Evolutionary conservation across 176 grass and related monocot species (phyloP).

Genomic region (Poa pratensis): DNA sequence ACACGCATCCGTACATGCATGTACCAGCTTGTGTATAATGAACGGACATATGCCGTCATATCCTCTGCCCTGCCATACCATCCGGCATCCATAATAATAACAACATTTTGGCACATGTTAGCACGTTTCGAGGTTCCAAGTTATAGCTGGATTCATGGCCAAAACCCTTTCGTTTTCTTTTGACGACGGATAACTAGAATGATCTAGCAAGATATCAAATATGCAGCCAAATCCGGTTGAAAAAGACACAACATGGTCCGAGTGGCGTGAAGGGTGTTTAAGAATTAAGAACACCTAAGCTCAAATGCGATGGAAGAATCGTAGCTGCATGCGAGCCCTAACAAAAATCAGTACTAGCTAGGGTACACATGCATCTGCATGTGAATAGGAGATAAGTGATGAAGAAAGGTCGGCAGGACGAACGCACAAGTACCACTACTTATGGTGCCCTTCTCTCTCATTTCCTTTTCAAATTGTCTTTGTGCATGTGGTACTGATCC

Average conservation of each 20-base stretch:
- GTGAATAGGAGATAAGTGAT: not conserved
- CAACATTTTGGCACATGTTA: conserved; percentile 30
- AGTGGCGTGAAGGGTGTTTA: not conserved
- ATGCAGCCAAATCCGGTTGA: conserved; percentile 3
- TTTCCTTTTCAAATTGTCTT: conserved; percentile 17
- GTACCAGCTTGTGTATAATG: not conserved
- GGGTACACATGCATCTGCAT: not conserved
- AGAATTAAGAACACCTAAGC: not conserved
- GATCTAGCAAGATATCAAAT: not conserved
- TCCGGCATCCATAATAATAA: not conserved
- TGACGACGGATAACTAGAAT: not conserved
- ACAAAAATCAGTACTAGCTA: not conserved
- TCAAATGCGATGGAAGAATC: not conserved
- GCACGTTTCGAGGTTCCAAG: conserved; percentile 44
- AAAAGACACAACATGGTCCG: not conserved
- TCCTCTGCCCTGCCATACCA: too few relatives aligned
- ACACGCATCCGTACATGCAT: not conserved
- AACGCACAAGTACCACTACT: not conserved
- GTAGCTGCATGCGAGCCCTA: not conserved
- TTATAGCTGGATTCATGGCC: conserved; percentile 8
- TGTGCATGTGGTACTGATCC: not conserved
- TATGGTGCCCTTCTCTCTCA: not conserved
- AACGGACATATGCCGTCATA: not conserved
- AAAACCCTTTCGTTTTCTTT: not conserved
- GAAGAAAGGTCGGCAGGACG: not conserved